phyloP scores from a whole-genome alignment of 73 alveolate species.

The Tetrahymena borealis region DNA sequence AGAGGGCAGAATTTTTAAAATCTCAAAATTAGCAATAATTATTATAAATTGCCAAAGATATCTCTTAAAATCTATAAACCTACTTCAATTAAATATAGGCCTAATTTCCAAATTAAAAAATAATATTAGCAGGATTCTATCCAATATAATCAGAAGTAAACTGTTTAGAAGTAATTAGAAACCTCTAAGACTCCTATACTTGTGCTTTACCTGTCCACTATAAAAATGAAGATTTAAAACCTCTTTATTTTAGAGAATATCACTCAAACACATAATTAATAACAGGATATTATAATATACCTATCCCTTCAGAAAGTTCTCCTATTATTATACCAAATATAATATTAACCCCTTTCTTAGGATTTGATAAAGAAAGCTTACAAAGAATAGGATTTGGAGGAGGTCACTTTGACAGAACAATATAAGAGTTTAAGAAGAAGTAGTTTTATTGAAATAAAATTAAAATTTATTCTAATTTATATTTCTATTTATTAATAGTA shows the following conservation, averaged over 20 bases:
- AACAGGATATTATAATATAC: not conserved
- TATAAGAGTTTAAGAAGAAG: not conserved
- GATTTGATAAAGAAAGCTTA: not conserved
- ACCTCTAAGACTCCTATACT: not conserved
- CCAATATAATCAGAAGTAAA: not conserved
- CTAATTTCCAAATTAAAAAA: not conserved
- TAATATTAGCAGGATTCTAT: not conserved
- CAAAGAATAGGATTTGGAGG: not conserved
- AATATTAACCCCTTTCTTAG: not conserved
- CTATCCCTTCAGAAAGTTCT: not conserved
- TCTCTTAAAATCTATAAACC: not conserved
- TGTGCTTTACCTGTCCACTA: not conserved
- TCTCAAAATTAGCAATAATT: not conserved
- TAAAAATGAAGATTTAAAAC: not conserved
- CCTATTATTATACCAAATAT: not conserved
- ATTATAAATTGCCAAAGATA: not conserved
- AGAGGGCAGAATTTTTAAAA: not conserved
- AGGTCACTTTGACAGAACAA: not conserved
- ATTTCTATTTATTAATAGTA: not conserved
- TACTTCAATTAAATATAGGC: not conserved
- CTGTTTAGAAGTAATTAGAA: not conserved
- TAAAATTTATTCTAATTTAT: not conserved
- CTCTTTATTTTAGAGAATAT: not conserved
- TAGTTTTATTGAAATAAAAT: not conserved
- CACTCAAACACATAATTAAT: not conserved